Base-by-base conservation (phyloP, 768 basidiomycete species). In the Rossbeevera mucosa region DNA sequence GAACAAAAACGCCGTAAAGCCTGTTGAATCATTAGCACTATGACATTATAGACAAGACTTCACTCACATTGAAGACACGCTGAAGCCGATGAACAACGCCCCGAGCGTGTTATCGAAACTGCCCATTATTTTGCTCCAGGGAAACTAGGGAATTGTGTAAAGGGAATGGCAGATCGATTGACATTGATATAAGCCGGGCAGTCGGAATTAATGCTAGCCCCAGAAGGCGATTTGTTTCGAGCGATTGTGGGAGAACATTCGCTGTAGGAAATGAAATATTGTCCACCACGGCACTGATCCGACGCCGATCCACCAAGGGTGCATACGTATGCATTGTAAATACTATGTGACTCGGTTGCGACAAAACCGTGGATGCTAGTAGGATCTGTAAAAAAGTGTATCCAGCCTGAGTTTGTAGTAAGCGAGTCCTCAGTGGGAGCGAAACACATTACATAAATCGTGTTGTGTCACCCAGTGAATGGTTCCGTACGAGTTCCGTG, bases 11-110 rank as follows among this genome's bases (percentile, higher is more conserved):
- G 18, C 83, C 83, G 63, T 78, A 83, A 8, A 71, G 47, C 30
- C 75, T 75, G 60, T 44, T 29, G 31, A 31, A 76, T 59, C 44
- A 64, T 71, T 57, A 74, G 54, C 11, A 2, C 7, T 7, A 24
- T 5, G 13, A 31, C 33, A 16, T 21, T 18, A 31, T 24, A 28
- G 18, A 43, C 8, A 36, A 22, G 26, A 18, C 1, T 20, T 14
- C 30, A 55, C 72, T 57, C 44, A 62, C 74, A 64, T 44, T 36
- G 65, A 59, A n/a, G 85, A 77, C 36, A 74, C 65, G 1, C 77
- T 74, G 54, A 82, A 83, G 28, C 85, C 85, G 43, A 83, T 61
- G 55, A 84, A 76, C 41, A 79, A 66, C 16, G 83, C 82, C 30
- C 85, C 85, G 14, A 86, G 74, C 1, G 84, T 85, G 58, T 71